These are phyloP conservation scores for Arctostaphylos glauca DNA, from an alignment of 148 eudicot species.

Conservation along the genomic window DNA sequence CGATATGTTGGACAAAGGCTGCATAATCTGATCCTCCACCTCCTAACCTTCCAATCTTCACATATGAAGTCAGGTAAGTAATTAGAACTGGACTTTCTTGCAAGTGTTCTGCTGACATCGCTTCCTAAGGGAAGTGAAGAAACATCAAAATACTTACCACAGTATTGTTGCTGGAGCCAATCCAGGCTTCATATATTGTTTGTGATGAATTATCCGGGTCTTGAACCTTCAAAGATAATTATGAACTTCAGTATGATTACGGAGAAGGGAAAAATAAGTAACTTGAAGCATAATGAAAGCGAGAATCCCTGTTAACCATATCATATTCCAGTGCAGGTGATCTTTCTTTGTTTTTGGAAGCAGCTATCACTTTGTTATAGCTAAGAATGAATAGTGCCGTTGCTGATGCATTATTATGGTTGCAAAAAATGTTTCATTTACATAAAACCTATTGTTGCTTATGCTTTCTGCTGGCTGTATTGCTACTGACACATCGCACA, in stretches of 20 bases:
- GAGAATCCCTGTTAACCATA: background rate
- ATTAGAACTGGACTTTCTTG: background rate
- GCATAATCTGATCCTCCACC: conserved; percentile 59
- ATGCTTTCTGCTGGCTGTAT: too few species aligned
- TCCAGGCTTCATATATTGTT: conserved; percentile 55
- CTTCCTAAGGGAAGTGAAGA: background rate
- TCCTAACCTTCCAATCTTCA: conserved; percentile 51
- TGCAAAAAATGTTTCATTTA: background rate
- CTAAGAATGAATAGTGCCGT: background rate
- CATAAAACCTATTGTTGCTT: too few species aligned
- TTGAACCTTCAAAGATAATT: conserved; percentile 39
- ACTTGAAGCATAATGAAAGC: conserved; percentile 6
- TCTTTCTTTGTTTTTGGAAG: background rate
- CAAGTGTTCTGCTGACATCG: background rate
- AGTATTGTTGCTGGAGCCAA: conserved; percentile 27
- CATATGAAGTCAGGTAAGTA: background rate
- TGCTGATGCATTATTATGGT: background rate
- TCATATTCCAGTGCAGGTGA: background rate
- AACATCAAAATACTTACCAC: conserved; percentile 27
- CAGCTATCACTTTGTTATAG: background rate
- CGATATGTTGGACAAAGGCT: conserved; percentile 59
- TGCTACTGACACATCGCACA: too few species aligned
- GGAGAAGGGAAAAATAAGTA: background rate
- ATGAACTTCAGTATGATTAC: background rate
- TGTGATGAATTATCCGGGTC: conserved; percentile 70